Evolutionary conservation across 192 early-diverging fungal genomes (phyloP).

Genomic region (Chytriomyces sp.): DNA sequence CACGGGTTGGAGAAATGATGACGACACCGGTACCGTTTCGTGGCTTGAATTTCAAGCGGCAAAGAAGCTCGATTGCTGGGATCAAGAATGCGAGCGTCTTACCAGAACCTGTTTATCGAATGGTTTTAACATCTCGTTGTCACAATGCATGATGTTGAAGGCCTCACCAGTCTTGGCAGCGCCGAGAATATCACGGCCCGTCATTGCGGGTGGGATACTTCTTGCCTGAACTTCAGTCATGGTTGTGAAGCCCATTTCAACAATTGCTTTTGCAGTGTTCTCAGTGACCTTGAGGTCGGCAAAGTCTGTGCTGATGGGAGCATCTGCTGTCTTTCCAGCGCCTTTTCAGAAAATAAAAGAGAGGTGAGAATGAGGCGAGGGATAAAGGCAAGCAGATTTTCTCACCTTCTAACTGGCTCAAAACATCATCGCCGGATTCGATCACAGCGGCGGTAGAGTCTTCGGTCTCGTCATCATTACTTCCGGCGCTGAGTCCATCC

Average conservation of each 20-base stretch:
- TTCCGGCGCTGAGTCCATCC: slow-evolving; percentile 8
- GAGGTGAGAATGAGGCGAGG: not conserved
- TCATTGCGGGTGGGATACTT: slow-evolving; percentile 92
- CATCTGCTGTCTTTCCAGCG: not conserved
- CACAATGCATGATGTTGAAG: not conserved
- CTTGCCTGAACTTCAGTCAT: slow-evolving; percentile 99
- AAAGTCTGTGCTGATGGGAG: slow-evolving; percentile 66
- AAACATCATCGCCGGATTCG: not conserved
- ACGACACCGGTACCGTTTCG: slow-evolving; percentile 92
- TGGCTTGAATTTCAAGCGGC: slow-evolving; percentile 92
- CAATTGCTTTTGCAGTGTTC: slow-evolving; percentile 77
- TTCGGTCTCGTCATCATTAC: slow-evolving; percentile 10
- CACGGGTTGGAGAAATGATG: slow-evolving; percentile 96
- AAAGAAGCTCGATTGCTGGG: slow-evolving; percentile 90
- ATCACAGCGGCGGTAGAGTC: not conserved
- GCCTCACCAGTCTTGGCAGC: slow-evolving; percentile 91
- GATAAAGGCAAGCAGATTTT: not conserved
- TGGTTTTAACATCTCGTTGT: not conserved
- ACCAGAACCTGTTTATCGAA: slow-evolving; percentile 26
- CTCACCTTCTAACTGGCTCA: slow-evolving; percentile 27
- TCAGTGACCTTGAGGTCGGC: slow-evolving; percentile 78
- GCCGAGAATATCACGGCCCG: slow-evolving; percentile 95
- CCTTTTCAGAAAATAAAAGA: not conserved
- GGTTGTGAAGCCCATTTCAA: slow-evolving; percentile 86
- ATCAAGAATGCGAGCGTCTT: slow-evolving; percentile 96